A percentile compares a stretch with the other conserved stretches of the same genome.
Conservation (phyloP, 164 flowering plant species). For the Cinnamomum micranthum region DNA sequence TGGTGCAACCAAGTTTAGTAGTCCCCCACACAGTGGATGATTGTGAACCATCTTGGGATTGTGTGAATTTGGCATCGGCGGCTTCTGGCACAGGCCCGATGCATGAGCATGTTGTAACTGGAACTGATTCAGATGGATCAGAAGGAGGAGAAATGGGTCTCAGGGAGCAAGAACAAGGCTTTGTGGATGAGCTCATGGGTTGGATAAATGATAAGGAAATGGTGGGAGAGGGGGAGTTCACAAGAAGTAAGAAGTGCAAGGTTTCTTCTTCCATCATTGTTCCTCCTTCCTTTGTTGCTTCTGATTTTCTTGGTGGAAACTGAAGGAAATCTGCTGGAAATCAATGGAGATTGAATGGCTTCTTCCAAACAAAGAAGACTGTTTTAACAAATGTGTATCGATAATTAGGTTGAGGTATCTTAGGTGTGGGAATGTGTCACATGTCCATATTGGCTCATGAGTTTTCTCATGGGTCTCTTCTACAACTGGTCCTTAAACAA, state of each 20-base stretch:
- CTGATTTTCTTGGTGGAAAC: conserved; percentile 12
- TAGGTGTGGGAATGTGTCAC: background rate
- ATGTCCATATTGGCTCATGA: background rate
- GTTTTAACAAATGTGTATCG: background rate
- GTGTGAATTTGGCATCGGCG: conserved; percentile 14
- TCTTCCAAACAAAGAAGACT: background rate
- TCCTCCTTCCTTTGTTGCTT: conserved; percentile 61
- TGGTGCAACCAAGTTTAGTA: conserved; percentile 66
- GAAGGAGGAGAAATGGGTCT: conserved; percentile 26
- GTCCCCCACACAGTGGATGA: conserved; percentile 36
- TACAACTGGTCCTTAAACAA: background rate
- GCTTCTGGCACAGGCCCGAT: conserved; percentile 13
- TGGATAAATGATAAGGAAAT: conserved; percentile 37
- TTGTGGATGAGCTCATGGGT: conserved; percentile 32
- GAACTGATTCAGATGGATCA: conserved; percentile 41
- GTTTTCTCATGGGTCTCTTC: background rate
- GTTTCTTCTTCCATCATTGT: conserved; percentile 72
- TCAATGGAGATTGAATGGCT: background rate
- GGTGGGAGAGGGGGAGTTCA: conserved; percentile 6
- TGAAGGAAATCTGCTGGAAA: background rate
- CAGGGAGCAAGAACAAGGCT: conserved; percentile 14
- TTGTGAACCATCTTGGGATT: conserved; percentile 35
- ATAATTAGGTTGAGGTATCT: too few relatives aligned
- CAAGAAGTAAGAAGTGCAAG: conserved; percentile 62
- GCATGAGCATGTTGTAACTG: conserved; percentile 7